Percentiles rank a stretch among this genome's conserved stretches.
Conservation (phyloP, 169 alveolate species). For the Eimeria acervulina region DNA sequence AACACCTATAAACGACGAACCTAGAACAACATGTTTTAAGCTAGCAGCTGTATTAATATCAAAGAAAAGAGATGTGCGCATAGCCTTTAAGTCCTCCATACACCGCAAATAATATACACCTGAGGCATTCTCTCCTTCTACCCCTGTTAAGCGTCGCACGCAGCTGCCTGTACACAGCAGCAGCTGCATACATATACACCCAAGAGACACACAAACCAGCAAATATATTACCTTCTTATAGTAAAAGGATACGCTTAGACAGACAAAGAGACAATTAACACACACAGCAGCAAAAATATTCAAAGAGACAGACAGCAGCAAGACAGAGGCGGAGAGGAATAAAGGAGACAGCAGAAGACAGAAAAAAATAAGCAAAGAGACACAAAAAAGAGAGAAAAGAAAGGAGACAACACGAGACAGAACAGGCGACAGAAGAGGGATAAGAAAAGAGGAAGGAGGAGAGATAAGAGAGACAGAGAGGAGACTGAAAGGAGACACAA, state of each 20-base stretch:
- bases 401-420: too few species aligned
- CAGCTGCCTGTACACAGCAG: slow-evolving; percentile 81
- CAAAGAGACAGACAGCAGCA: neutral
- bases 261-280: too few species aligned
- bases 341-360: neutral
- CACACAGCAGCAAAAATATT: too few species aligned
- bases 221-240: too few species aligned
- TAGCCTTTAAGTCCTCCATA: neutral
- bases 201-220: too few species aligned
- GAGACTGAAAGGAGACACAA: too few species aligned
- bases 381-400: too few species aligned
- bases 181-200: slow-evolving; percentile 41
- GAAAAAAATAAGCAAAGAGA: too few species aligned
- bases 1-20: slow-evolving; percentile 84
- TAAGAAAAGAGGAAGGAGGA: too few species aligned
- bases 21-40: slow-evolving; percentile 75
- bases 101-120: slow-evolving; percentile 77
- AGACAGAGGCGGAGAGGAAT: neutral
- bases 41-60: neutral
- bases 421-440: too few species aligned
- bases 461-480: neutral
- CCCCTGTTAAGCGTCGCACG: slow-evolving; percentile 48
- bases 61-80: neutral
- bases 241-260: too few species aligned
- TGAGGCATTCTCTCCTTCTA: slow-evolving; percentile 25